A percentile compares a stretch with the other conserved stretches of the same genome.
Conservation (phyloP, 192 early-diverging fungal species). For the Umbelopsis sp. region DNA sequence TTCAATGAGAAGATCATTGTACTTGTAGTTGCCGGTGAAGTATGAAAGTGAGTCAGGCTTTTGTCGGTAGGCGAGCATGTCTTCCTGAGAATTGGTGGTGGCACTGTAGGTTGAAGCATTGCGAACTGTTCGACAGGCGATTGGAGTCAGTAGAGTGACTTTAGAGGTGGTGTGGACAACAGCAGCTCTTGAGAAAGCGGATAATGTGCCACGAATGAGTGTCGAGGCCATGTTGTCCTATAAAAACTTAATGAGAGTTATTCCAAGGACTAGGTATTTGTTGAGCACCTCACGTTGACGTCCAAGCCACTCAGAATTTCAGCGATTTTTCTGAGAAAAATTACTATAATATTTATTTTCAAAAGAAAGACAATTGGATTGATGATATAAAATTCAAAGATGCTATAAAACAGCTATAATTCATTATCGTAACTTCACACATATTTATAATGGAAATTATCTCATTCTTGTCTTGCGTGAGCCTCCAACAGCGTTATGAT, state of each 20-base stretch:
- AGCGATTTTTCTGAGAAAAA: not conserved
- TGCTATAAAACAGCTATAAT: too few relatives aligned
- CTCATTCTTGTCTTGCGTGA: too few relatives aligned
- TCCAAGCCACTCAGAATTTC: conserved; percentile 6
- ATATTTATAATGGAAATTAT: too few relatives aligned
- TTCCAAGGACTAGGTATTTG: not conserved
- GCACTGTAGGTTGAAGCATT: conserved; percentile 1
- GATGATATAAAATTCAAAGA: too few relatives aligned
- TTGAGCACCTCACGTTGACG: not conserved
- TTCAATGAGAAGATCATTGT: conserved; percentile 72
- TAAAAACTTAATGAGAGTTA: not conserved
- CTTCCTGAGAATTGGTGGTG: conserved; percentile 16
- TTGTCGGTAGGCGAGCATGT: conserved; percentile 40
- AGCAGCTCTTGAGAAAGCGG: not conserved
- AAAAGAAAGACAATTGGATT: too few relatives aligned
- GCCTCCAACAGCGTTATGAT: too few relatives aligned
- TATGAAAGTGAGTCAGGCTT: conserved; percentile 76
- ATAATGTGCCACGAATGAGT: conserved; percentile 5
- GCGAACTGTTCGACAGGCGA: not conserved
- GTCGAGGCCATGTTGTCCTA: not conserved
- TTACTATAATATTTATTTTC: too few relatives aligned
- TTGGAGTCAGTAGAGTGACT: not conserved
- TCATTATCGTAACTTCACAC: too few relatives aligned
- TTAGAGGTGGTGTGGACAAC: not conserved
- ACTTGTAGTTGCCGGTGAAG: conserved; percentile 85